phyloP scores from a whole-genome alignment of 768 basidiomycete genomes.

The Mycena chlorophos region DNA sequence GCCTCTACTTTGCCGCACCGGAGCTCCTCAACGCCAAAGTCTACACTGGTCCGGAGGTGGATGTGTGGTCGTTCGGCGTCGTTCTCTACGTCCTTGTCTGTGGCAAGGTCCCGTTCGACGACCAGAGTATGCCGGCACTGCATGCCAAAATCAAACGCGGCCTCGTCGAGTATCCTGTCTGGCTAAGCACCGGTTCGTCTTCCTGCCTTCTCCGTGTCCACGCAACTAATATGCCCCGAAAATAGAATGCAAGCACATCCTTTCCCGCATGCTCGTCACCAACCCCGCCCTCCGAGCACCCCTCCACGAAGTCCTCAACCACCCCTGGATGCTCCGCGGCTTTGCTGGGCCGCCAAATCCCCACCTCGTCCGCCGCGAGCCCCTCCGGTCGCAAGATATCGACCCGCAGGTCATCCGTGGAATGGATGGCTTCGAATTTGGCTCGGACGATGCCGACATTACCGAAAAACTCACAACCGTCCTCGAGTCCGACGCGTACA shows the following conservation, averaged over 20 bases:
- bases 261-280: slow-evolving; percentile 95
- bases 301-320: slow-evolving; percentile 79
- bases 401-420: slow-evolving; percentile 82
- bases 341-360: slow-evolving; percentile 77
- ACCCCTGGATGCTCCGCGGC: slow-evolving; percentile 92
- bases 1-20: slow-evolving; percentile 96
- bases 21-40: slow-evolving; percentile 95
- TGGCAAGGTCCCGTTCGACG: slow-evolving; percentile 98
- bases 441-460: slow-evolving; percentile 76
- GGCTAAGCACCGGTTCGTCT: slow-evolving; percentile 85
- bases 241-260: slow-evolving; percentile 89
- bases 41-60: slow-evolving; percentile 97
- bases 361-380: slow-evolving; percentile 86
- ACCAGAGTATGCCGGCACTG: slow-evolving; percentile 98
- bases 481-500: slow-evolving; percentile 77
- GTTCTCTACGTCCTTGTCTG: slow-evolving; percentile 97
- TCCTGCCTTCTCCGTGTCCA: slow-evolving; percentile 11
- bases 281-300: slow-evolving; percentile 84
- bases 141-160: slow-evolving; percentile 99
- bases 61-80: slow-evolving; percentile 98
- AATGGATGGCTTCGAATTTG: slow-evolving; percentile 98
- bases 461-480: slow-evolving; percentile 69
- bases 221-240: background rate
- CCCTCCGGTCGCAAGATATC: slow-evolving; percentile 84
- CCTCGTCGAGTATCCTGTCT: slow-evolving; percentile 94